Evolutionary conservation across 2,329 filamentous ascomycete genomes (phyloP).

Genomic region (Aspergillus ochraceus): DNA sequence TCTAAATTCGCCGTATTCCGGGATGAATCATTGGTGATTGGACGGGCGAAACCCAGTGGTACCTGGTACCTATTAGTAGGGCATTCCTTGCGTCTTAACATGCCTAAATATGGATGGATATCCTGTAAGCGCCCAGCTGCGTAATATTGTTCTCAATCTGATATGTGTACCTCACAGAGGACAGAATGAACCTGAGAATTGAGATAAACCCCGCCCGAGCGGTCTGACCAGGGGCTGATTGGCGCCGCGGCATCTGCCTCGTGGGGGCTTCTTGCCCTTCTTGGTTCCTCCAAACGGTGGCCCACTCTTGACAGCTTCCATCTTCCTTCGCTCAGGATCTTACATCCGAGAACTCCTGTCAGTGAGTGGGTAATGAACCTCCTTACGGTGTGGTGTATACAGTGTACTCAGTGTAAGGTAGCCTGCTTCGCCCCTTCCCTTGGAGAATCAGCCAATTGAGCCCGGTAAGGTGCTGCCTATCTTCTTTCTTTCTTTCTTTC

Average conservation of each 20-base stretch:
- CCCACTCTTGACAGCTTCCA: conserved; percentile 28
- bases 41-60: background rate
- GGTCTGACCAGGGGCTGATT: conserved; percentile 7
- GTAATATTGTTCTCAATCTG: too few relatives aligned
- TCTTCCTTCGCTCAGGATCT: conserved; percentile 22
- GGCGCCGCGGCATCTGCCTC: conserved; percentile 12
- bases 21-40: background rate
- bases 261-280: conserved; percentile 10
- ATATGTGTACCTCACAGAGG: too few relatives aligned
- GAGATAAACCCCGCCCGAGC: background rate
- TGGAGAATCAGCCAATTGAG: background rate
- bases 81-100: background rate
- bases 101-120: background rate
- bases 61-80: background rate
- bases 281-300: conserved; percentile 14
- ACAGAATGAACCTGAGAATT: too few relatives aligned
- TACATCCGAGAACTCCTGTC: conserved; percentile 25
- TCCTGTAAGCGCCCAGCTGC: too few relatives aligned
- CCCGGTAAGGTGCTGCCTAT: background rate
- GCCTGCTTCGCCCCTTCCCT: background rate
- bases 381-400: background rate
- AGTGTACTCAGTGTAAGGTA: too few relatives aligned
- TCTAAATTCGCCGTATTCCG: background rate
- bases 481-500: background rate
- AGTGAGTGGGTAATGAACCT: conserved; percentile 16